These are phyloP conservation scores for Aquanectria penicillioides DNA, from an alignment of 2,329 filamentous ascomycete species.

Conservation along the genomic window DNA sequence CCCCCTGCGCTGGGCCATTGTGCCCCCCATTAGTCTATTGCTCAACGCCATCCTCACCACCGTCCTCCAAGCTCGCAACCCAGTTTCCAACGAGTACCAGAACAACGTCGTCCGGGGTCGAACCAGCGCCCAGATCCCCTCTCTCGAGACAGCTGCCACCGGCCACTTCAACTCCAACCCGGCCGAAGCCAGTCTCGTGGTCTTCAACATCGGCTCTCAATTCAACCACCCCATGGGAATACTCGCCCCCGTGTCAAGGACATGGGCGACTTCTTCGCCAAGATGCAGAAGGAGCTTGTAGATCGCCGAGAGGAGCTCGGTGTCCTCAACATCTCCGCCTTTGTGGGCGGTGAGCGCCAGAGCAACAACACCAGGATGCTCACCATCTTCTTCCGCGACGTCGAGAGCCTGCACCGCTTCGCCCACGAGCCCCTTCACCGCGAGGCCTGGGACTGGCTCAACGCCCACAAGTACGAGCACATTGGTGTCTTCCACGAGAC, in stretches of 20 bases:
- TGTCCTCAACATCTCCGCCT: slow-evolving; percentile 56
- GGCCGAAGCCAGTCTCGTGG: slow-evolving; percentile 46
- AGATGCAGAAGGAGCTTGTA: slow-evolving; percentile 50
- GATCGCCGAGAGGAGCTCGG: slow-evolving; percentile 55
- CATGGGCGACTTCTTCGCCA: slow-evolving; percentile 49
- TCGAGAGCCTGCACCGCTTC: slow-evolving; percentile 61
- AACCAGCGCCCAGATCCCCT: slow-evolving; percentile 47
- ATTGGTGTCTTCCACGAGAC: slow-evolving; percentile 66
- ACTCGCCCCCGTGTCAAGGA: slow-evolving; percentile 55
- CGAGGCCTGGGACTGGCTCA: slow-evolving; percentile 61
- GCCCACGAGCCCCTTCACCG: slow-evolving; percentile 61
- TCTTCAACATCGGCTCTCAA: slow-evolving; percentile 57
- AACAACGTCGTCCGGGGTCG: slow-evolving; percentile 45
- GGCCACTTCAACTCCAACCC: slow-evolving; percentile 43
- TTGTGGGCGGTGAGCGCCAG: slow-evolving; percentile 49
- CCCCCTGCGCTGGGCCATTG: slow-evolving; percentile 47
- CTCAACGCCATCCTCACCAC: slow-evolving; percentile 46
- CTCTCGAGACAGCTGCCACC: slow-evolving; percentile 33
- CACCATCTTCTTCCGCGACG: slow-evolving; percentile 61
- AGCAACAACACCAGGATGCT: slow-evolving; percentile 54
- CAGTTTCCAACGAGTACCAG: slow-evolving; percentile 34
- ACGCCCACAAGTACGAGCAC: slow-evolving; percentile 48
- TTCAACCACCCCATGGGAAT: slow-evolving; percentile 61
- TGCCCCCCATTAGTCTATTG: slow-evolving; percentile 45
- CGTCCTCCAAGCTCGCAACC: slow-evolving; percentile 34